Percentiles rank a stretch among this genome's conserved stretches.
Evolutionary conservation across 768 basidiomycete genomes (phyloP).

Genomic region (Kwoniella mangroviensis): DNA sequence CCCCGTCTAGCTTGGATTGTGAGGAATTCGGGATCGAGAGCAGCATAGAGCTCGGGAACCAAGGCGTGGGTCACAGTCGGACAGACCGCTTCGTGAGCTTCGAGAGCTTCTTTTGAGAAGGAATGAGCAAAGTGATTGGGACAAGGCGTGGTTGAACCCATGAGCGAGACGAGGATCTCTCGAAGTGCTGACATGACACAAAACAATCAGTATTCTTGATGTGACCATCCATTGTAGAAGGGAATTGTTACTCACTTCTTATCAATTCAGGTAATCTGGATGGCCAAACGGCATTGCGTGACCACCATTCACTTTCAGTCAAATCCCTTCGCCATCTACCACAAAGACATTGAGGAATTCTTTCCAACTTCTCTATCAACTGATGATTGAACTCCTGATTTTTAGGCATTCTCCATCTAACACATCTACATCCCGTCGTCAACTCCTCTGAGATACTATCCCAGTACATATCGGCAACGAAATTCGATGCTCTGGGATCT

Average conservation of each 20-base stretch:
- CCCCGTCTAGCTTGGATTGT: slow-evolving; percentile 77
- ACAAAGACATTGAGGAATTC: slow-evolving; percentile 37
- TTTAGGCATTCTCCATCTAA: slow-evolving; percentile 38
- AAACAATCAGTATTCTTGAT: not conserved
- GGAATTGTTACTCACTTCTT: slow-evolving; percentile 36
- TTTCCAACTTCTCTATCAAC: slow-evolving; percentile 19
- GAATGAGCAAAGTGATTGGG: slow-evolving; percentile 46
- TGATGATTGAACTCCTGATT: not conserved
- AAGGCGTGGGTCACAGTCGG: slow-evolving; percentile 68
- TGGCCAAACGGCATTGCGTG: slow-evolving; percentile 29
- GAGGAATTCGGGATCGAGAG: slow-evolving; percentile 81
- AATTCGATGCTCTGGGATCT: slow-evolving; percentile 41
- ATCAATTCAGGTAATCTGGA: slow-evolving; percentile 45
- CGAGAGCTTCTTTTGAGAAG: slow-evolving; percentile 41
- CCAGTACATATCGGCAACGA: slow-evolving; percentile 83
- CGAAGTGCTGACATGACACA: slow-evolving; percentile 65
- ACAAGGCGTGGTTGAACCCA: slow-evolving; percentile 68
- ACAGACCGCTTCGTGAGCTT: slow-evolving; percentile 59
- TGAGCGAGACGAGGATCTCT: slow-evolving; percentile 79
- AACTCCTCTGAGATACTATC: slow-evolving; percentile 76
- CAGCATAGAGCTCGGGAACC: slow-evolving; percentile 69
- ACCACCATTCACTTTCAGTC: slow-evolving; percentile 43
- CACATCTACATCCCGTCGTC: slow-evolving; percentile 69
- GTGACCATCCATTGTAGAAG: not conserved
- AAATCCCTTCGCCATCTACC: slow-evolving; percentile 41